Evolutionary conservation across 202 grass and related monocot species (phyloP), one percentile per base, ranked within the genome.

Genomic region (Panicum virgatum): DNA sequence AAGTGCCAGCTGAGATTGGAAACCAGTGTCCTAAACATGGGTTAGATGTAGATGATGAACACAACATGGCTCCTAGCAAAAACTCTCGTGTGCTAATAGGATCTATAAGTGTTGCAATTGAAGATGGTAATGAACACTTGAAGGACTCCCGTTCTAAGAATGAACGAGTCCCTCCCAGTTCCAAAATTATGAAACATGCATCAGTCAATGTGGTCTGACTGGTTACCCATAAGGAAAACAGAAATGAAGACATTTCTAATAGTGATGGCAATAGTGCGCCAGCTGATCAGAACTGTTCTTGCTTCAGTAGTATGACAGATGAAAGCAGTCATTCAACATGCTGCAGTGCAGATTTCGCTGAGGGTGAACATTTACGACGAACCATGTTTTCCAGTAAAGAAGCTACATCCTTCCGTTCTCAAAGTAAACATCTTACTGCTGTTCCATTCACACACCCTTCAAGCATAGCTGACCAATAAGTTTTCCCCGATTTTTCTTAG

Each of bases 31-130:
- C 36, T 58, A 86, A 77, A 81, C 76, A 70, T 50, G 73, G 65
- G 60, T 25, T 67, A 18, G 73, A 82, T 79, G 77, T 69, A 32
- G 47, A 83, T 62, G 79, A 66, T 83, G 45, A 51, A 76, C 68
- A 75, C 7, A 75, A 53, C 43, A 63, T 44, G 36, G 43, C 40
- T 81, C 53, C 59, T 32, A 53, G 50, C 53, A 88, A 90, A 46
- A 86, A 63, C 22, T 83, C 89, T 18, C 72, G 75, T 60, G 73
- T 98, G 62, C 80, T 98, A 53, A 95, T 98, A 81, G 96, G 96
- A 73, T 98, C 92, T 54, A 93, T 98, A 68, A 90, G 84, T 83
- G 84, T 98, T 12, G 73, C 86, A 43, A 88, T 98, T 70, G 79
- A 90, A 78, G 81, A 78, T 25, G 36, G 39, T 27, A 73, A 60